These are phyloP conservation scores for Paramecium pentaurelia DNA, from an alignment of 73 alveolate genomes.

Conservation along the genomic window DNA sequence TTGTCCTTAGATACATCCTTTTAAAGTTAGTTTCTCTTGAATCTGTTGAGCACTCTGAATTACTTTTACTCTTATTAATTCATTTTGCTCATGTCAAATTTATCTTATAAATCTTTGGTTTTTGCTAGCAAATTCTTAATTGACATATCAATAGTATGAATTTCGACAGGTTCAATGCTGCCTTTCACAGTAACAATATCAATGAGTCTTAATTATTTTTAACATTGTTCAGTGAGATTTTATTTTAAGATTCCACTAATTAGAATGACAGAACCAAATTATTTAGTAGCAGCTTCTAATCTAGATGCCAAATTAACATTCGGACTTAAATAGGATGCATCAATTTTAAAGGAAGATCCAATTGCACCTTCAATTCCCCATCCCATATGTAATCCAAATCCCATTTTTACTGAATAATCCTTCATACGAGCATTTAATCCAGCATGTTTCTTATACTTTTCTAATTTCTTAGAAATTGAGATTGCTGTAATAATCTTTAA, in stretches of 20 bases:
- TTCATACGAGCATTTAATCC: conserved; percentile 78
- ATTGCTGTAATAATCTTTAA: conserved; percentile 76
- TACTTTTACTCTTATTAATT: conserved; percentile 47
- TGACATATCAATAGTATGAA: conserved; percentile 54
- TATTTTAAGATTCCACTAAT: conserved; percentile 66
- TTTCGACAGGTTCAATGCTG: conserved; percentile 65
- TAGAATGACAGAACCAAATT: conserved; percentile 73
- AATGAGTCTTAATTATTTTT: conserved; percentile 59
- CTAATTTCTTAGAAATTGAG: conserved; percentile 64
- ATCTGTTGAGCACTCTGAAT: conserved; percentile 53
- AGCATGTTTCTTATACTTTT: conserved; percentile 76
- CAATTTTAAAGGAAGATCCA: conserved; percentile 89
- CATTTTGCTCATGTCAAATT: conserved; percentile 23
- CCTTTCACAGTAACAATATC: conserved; percentile 82
- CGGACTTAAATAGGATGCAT: conserved; percentile 94
- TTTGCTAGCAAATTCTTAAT: conserved; percentile 39
- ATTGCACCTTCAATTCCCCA: conserved; percentile 98
- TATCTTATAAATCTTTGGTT: neutral
- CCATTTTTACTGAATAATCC: conserved; percentile 83
- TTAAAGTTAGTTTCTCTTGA: conserved; percentile 46
- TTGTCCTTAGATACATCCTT: conserved; percentile 43
- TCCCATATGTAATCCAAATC: conserved; percentile 95
- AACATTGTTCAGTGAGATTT: conserved; percentile 46
- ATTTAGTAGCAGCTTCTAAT: conserved; percentile 92
- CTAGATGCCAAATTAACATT: conserved; percentile 95